Evolutionary conservation across 2,329 filamentous ascomycete genomes (phyloP).

Genomic region (Drechmeria coniospora): DNA sequence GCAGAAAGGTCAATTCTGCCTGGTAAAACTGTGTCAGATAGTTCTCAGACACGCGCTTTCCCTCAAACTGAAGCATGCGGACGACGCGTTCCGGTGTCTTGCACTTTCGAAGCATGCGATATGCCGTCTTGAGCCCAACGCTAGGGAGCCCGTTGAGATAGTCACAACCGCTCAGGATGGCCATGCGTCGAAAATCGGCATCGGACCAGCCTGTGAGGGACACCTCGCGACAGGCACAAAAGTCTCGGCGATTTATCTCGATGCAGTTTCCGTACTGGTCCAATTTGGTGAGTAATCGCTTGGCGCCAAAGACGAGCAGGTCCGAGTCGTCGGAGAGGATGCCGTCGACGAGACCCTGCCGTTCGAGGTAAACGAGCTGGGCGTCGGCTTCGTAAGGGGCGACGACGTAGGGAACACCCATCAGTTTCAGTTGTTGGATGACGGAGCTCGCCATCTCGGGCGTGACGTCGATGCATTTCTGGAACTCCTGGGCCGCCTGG

Average conservation of each 20-base stretch:
- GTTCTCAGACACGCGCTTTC: slow-evolving; percentile 67
- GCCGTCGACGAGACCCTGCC: slow-evolving; percentile 65
- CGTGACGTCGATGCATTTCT: slow-evolving; percentile 91
- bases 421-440: slow-evolving; percentile 79
- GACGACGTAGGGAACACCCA: slow-evolving; percentile 72
- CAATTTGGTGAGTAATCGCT: slow-evolving; percentile 79
- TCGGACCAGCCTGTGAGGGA: slow-evolving; percentile 88
- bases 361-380: slow-evolving; percentile 90
- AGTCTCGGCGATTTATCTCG: slow-evolving; percentile 79
- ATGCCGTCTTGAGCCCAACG: slow-evolving; percentile 84
- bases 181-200: slow-evolving; percentile 82
- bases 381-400: slow-evolving; percentile 95
- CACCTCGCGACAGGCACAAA: slow-evolving; percentile 75
- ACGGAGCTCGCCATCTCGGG: slow-evolving; percentile 86
- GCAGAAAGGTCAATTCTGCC: slow-evolving; percentile 82
- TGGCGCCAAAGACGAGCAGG: slow-evolving; percentile 85
- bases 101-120: slow-evolving; percentile 78
- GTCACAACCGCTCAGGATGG: slow-evolving; percentile 90
- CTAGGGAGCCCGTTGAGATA: slow-evolving; percentile 77
- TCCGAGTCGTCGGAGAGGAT: slow-evolving; percentile 96
- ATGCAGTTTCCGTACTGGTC: slow-evolving; percentile 88
- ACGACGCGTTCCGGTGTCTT: slow-evolving; percentile 74
- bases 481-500: slow-evolving; percentile 72
- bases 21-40: slow-evolving; percentile 72
- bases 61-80: slow-evolving; percentile 74